Evolutionary conservation across 1,284 basidiomycete genomes (phyloP).

Genomic region (Cystodermella granulosa): DNA sequence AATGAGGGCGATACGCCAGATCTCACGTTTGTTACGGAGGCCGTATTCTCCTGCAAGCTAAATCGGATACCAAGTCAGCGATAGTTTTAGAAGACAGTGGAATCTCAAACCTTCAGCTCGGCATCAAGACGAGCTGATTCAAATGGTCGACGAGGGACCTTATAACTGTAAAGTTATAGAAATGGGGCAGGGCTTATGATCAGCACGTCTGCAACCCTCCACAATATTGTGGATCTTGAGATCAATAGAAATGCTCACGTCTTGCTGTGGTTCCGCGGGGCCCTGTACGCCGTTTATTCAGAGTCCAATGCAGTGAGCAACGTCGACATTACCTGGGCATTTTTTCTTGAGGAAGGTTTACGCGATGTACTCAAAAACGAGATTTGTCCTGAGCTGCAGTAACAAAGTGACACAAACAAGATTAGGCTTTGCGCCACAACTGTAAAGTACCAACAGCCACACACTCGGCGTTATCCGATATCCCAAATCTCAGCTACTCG

Average conservation of each 20-base stretch:
- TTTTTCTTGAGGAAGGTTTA: slow-evolving; percentile 55
- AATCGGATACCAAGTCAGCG: not conserved
- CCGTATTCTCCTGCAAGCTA: slow-evolving; percentile 99
- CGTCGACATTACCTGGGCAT: slow-evolving; percentile 69
- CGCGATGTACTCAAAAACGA: slow-evolving; percentile 13
- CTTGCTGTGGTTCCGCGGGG: slow-evolving; percentile 83
- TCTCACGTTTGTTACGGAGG: slow-evolving; percentile 99
- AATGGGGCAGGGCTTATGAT: slow-evolving; percentile 58
- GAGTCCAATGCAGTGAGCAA: slow-evolving; percentile 10
- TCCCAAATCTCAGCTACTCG: slow-evolving; percentile 28
- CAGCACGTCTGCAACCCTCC: slow-evolving; percentile 60
- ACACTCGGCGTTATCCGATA: slow-evolving; percentile 43
- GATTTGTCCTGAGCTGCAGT: slow-evolving; percentile 13
- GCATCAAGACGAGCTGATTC: slow-evolving; percentile 98
- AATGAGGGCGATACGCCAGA: slow-evolving; percentile 98
- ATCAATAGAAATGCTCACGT: slow-evolving; percentile 61
- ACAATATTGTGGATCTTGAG: slow-evolving; percentile 64
- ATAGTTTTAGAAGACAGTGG: slow-evolving; percentile 3
- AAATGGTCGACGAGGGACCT: slow-evolving; percentile 97
- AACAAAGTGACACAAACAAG: slow-evolving; percentile 36
- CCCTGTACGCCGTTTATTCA: slow-evolving; percentile 53
- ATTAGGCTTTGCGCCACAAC: slow-evolving; percentile 38
- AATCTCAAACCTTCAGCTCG: slow-evolving; percentile 82
- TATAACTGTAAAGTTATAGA: slow-evolving; percentile 69
- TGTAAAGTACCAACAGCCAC: slow-evolving; percentile 41